Evolutionary conservation across 169 alveolate genomes (phyloP), one percentile per base, ranked within the genome.

Genomic region (Plasmodium vivax): DNA sequence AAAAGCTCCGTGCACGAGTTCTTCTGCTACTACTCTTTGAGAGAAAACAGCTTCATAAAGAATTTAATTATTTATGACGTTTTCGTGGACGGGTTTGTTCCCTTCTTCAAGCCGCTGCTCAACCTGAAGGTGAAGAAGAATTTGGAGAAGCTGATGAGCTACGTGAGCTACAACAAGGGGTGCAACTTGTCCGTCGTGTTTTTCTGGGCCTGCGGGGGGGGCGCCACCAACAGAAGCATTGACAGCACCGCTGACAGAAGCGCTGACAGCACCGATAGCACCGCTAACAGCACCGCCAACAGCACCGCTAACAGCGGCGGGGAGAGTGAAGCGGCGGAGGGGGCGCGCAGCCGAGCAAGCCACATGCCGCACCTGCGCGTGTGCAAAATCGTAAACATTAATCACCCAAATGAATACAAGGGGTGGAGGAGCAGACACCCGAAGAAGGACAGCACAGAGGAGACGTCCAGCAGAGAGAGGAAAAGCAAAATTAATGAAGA

Each of bases 1-100:
- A 94, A 87, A 51, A 83, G 90, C 36, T 72, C 73, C 2, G 95
- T 92, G 43, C 98, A 96, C 85, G 98, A 96, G 62, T 87, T 74
- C 47, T 95, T 85, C 77, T 93, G 96, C 36, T 94, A 95, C 72
- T 92, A 94, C 41, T 95, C 96, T 30, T 91, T 96, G 54, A 82
- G 92, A 4, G 82, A 88, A 27, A 95, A 96, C 88, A 90, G 85
- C 47, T 81, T 91, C 27, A 85, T 95, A 2, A 92, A 85, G 51
- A 93, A 95, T 58, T 77, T 96, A 19, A 41, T 96, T 6, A 93
- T 95, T 41, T 87, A 94, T 74, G 98, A 95, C 79, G 36, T 73
- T 1, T 43, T 75, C 12, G 79, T 34, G 38, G 85, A 74, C 7
- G 96, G 93, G 6, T 95, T 96, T 71, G 72, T 96, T 14, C 98